These are phyloP conservation scores for Gorgonomyces haynaldii DNA, from an alignment of 192 early-diverging fungal genomes.

Conservation along the genomic window DNA sequence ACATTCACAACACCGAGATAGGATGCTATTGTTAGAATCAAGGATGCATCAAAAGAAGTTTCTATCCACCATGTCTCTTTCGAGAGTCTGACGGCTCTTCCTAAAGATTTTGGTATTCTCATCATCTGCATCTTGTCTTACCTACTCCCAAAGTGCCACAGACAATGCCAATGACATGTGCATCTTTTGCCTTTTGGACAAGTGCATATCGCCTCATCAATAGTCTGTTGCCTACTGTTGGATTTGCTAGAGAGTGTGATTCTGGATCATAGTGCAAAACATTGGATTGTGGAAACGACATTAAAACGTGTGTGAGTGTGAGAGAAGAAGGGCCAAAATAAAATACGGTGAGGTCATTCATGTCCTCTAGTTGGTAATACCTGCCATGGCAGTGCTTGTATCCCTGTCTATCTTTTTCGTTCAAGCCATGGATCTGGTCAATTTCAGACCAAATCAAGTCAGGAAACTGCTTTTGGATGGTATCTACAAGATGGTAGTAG, in stretches of 20 bases:
- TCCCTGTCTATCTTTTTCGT: no score
- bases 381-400: no score
- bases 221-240: constrained; percentile 19
- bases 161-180: constrained; percentile 86
- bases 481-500: constrained; percentile 5
- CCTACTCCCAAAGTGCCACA: constrained; percentile 90
- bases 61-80: not conserved
- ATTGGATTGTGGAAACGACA: constrained; percentile 56
- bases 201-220: constrained; percentile 55
- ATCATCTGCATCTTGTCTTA: constrained; percentile 32
- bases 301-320: constrained; percentile 76
- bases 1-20: constrained; percentile 74
- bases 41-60: constrained; percentile 4
- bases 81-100: constrained; percentile 23
- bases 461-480: no score
- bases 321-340: constrained; percentile 76
- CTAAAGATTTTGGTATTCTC: constrained; percentile 12
- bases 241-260: constrained; percentile 33
- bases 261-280: constrained; percentile 62
- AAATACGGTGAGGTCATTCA: constrained; percentile 61
- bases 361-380: no score
- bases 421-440: no score
- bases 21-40: constrained; percentile 34
- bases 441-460: no score
- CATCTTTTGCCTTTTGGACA: constrained; percentile 87